Base-by-base conservation (phyloP, 1,284 basidiomycete species). In the Naganishia cerealis region DNA sequence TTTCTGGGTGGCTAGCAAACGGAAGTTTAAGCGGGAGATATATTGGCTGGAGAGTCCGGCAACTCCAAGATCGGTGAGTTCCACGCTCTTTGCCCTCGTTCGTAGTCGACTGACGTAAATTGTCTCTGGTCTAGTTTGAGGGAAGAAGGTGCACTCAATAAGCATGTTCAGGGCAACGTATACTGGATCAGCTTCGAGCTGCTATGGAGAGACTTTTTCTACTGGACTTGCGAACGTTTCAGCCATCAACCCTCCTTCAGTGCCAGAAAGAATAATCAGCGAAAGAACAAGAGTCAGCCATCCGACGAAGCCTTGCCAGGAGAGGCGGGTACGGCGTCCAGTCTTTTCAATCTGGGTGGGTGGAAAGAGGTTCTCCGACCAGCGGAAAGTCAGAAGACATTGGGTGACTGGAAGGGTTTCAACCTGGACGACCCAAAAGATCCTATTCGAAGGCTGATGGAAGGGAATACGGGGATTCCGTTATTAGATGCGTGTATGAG, bases 401-500 rank as follows among this genome's bases (percentile, higher is more conserved):
- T 65, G 33, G 42, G 50, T 16, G 71, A 73, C n/a, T 75, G 75
- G 67, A 80, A 80, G 70, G 57, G 67, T 10, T 77, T 80, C 46
- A 75, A 80, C 48, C 68, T 71, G 67, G 63, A 67, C 3, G 71
- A 77, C 58, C 48, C 59, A 29, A 40, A 76, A 12, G 77, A 78
- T 57, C 66, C 67, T 9, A 74, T 73, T 24, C 68, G 77, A 48
- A 73, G 80, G 57, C 83, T 84, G 78, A 77, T 84, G 57, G 78
- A 83, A 65, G 85, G 84, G 1, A 76, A 76, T 33, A 86, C 85
- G 16, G 84, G 84, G 3, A 82, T 84, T 3, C 84, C 84, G 0
- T 84, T 85, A 69, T 81, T 86, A 67, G 85, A 86, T 70, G 85
- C 85, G 56, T 83, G 83, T 75, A 84, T 85, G 77, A 73, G 79